Evolutionary conservation across 805 yeast species (phyloP).

Genomic region (Candida patagonica): DNA sequence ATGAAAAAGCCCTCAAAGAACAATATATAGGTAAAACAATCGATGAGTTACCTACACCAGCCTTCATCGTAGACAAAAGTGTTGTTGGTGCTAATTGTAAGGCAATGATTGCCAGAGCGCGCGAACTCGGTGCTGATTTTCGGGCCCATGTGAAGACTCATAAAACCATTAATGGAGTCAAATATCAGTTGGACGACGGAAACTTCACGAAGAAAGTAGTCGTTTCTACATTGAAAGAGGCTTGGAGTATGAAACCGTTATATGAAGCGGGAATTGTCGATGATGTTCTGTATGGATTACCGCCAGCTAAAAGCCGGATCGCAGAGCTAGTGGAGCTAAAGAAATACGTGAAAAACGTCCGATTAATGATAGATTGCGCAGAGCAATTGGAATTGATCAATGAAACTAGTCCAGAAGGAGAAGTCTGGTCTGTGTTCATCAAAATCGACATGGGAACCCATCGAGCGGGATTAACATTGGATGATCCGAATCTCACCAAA

Average conservation of each 20-base stretch:
- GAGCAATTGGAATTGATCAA: conserved; percentile 45
- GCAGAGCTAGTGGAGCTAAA: conserved; percentile 39
- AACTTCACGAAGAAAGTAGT: conserved; percentile 41
- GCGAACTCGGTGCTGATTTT: conserved; percentile 35
- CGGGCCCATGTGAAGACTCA: conserved; percentile 74
- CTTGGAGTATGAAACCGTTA: conserved; percentile 40
- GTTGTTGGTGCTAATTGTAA: conserved; percentile 38
- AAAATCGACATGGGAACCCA: conserved; percentile 65
- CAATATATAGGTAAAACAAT: conserved; percentile 36
- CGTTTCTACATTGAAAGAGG: conserved; percentile 63
- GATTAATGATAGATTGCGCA: conserved; percentile 51
- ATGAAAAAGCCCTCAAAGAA: conserved; percentile 14
- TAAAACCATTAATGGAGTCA: conserved; percentile 53
- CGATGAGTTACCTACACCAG: conserved; percentile 49
- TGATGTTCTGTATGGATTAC: conserved; percentile 52
- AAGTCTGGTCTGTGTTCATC: conserved; percentile 54
- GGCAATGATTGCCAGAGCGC: conserved; percentile 40
- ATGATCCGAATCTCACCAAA: conserved; percentile 29
- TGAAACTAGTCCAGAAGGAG: conserved; percentile 27
- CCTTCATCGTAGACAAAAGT: conserved; percentile 39
- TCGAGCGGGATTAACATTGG: conserved; percentile 49
- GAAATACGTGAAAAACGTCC: conserved; percentile 33
- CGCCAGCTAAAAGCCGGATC: conserved; percentile 42
- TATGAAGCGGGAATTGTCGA: conserved; percentile 33
- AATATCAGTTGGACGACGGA: conserved; percentile 38